Conservation (phyloP, 306 rosid genomes). For the Cicer cuneatum region DNA sequence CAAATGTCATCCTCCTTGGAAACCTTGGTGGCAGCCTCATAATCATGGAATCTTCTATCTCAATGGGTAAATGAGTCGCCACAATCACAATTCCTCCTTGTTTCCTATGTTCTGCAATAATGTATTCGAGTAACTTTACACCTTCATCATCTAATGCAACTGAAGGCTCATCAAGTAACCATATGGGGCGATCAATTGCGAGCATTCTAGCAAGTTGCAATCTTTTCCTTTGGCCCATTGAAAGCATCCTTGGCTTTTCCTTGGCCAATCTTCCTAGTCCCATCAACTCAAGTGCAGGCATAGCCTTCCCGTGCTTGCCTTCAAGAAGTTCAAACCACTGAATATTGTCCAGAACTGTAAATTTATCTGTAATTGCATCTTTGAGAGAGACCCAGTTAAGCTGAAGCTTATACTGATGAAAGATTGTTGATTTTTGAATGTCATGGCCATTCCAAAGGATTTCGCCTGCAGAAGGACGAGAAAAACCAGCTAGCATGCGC, state of each 20-base stretch:
- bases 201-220: constrained; percentile 86
- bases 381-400: constrained; percentile 88
- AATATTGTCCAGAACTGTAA: constrained; percentile 67
- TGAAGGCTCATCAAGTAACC: constrained; percentile 94
- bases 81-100: constrained; percentile 84
- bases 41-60: constrained; percentile 76
- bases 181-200: constrained; percentile 86
- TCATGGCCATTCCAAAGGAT: constrained; percentile 91
- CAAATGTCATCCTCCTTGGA: constrained; percentile 76
- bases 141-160: constrained; percentile 91
- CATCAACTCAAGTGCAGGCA: constrained; percentile 83
- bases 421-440: constrained; percentile 68
- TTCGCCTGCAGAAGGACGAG: constrained; percentile 83
- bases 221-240: constrained; percentile 90
- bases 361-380: constrained; percentile 66
- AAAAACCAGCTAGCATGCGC: constrained; percentile 88
- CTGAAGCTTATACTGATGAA: constrained; percentile 90
- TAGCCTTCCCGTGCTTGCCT: constrained; percentile 71
- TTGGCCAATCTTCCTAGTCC: constrained; percentile 80
- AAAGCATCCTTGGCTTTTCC: constrained; percentile 78
- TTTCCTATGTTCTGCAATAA: constrained; percentile 81
- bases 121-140: constrained; percentile 74
- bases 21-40: constrained; percentile 88
- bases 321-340: constrained; percentile 86
- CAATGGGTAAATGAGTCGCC: constrained; percentile 69